Evolutionary conservation across 2,329 filamentous ascomycete genomes (phyloP).

Genomic region (Sporothrix curviconia): DNA sequence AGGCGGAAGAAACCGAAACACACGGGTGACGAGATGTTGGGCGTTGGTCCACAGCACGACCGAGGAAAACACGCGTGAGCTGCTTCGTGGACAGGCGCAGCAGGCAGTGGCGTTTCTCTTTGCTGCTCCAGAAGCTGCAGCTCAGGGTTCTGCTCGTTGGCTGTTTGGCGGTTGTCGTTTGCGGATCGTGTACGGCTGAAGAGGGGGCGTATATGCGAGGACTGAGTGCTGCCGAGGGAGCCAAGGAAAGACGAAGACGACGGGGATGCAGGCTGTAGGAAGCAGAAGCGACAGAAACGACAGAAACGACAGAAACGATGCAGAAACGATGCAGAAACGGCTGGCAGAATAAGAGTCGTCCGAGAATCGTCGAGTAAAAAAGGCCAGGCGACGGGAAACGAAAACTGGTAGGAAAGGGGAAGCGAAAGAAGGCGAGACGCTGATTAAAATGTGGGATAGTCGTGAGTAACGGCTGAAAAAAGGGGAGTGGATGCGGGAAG

Average conservation of each 20-base stretch:
- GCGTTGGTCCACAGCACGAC: no score
- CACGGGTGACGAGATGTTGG: background rate
- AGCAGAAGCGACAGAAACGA: background rate
- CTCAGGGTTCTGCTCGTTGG: background rate
- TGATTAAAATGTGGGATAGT: background rate
- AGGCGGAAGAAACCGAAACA: background rate
- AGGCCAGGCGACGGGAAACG: no score
- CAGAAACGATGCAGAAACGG: no score
- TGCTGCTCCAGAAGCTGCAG: background rate
- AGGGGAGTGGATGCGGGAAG: background rate
- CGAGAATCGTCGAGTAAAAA: background rate
- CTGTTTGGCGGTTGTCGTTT: background rate
- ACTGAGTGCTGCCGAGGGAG: background rate
- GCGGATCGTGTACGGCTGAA: conserved; percentile 4
- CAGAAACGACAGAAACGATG: no score
- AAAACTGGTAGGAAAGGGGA: background rate
- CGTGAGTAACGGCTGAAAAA: background rate
- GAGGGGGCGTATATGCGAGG: background rate
- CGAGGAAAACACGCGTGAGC: background rate
- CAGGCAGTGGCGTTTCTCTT: background rate
- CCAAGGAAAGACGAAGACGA: background rate
- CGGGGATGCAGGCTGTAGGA: no score
- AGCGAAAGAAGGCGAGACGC: background rate
- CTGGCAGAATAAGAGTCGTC: no score
- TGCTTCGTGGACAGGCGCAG: background rate